Evolutionary conservation across 2,329 filamentous ascomycete genomes (phyloP).

Genomic region (Botrytis hyacinthi): DNA sequence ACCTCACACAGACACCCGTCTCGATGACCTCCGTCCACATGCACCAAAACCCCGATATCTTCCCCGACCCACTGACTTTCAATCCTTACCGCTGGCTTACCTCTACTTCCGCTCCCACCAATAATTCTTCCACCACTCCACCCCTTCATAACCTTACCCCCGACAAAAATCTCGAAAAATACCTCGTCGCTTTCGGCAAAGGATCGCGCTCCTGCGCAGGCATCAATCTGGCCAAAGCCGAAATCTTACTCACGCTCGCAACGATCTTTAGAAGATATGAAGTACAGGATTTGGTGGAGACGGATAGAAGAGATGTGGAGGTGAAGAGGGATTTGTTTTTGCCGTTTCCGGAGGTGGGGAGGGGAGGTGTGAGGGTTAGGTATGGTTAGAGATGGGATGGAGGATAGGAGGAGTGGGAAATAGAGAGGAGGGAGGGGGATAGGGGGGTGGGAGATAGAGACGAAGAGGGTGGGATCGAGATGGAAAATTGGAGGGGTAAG

Average conservation of each 20-base stretch:
- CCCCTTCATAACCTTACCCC: conserved; percentile 16
- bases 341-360: conserved; percentile 10
- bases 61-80: conserved; percentile 24
- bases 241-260: conserved; percentile 27
- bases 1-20: conserved; percentile 25
- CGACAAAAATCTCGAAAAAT: conserved; percentile 23
- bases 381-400: neutral
- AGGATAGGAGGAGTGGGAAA: too few species aligned
- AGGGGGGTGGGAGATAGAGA: too few species aligned
- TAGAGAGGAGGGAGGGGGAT: too few species aligned
- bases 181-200: conserved; percentile 31
- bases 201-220: conserved; percentile 31
- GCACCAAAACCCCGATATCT: conserved; percentile 28
- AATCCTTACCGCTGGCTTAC: conserved; percentile 30
- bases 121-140: neutral
- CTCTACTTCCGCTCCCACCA: neutral
- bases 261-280: conserved; percentile 28
- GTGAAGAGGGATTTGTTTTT: conserved; percentile 22
- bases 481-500: rapidly evolving
- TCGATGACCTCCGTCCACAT: conserved; percentile 30
- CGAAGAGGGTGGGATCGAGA: neutral
- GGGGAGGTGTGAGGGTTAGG: conserved; percentile 14
- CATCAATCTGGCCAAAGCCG: conserved; percentile 32
- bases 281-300: conserved; percentile 27
- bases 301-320: conserved; percentile 25